Base-by-base conservation (phyloP, 495 filamentous ascomycete species). In the Neurospora pannonica region DNA sequence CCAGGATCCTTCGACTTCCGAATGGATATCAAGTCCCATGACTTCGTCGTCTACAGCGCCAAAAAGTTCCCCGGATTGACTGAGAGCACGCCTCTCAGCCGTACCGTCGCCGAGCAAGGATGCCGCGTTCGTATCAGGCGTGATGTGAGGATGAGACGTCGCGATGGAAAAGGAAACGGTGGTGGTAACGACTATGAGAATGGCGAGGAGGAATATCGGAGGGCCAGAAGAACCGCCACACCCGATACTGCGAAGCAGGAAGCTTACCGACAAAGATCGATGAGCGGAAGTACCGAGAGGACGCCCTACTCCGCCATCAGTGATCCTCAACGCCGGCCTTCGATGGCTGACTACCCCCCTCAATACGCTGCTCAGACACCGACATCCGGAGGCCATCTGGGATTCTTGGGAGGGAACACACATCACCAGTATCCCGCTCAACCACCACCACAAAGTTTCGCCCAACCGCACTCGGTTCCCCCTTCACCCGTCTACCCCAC, bases 1-100 rank as follows among this genome's bases (percentile, higher is more conserved):
- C 54, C 54, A 67, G 79, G 77, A n/a, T 82, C 79, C 9, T 83
- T 82, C 37, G 82, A 84, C 73, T 84, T 79, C 75, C 76, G 97
- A n/a, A 86, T 98, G 83, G 94, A 97, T 79, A 93, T 98, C 73
- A 94, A 97, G 83, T 97, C 95, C 0, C 83, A 86, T 28, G 91
- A 93, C 2, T 99, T 99, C 80, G 90, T 87, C 7, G 97, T 98
- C 11, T 99, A 90, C 85, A 97, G 94, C 77, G 96, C 96, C 34
- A 99, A 99, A 90, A 99, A 98, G 85, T 99, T 99, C 85, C 96
- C 96, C 43, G 96, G 96, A 13, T 84, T 99, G 77, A 90, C 93
- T 2, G 95, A 96, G 82, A 97, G 94, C 82, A 99, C 96, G 0
- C 84, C 87, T 6, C 86, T 98, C 42, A 98, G 95, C 78, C 91